These are phyloP conservation scores for Penicillium verhagenii DNA, from an alignment of 495 filamentous ascomycete species.

Conservation along the genomic window DNA sequence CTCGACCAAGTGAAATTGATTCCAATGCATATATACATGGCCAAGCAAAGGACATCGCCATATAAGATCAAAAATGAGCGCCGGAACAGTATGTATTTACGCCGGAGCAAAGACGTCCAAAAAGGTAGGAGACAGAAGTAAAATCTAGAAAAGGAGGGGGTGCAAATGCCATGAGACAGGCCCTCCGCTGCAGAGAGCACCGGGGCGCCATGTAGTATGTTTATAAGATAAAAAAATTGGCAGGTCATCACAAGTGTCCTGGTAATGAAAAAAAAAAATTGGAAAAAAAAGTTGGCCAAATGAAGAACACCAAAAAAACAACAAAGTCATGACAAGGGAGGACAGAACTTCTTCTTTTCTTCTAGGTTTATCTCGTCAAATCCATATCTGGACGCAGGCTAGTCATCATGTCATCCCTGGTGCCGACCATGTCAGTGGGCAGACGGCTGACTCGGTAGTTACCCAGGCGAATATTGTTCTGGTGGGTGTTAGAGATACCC, in stretches of 20 bases:
- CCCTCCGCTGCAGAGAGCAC: constrained; percentile 12
- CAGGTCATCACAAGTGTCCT: constrained; percentile 34
- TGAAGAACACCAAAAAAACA: constrained; percentile 21
- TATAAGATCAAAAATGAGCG: constrained; percentile 4
- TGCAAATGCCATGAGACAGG: constrained; percentile 4
- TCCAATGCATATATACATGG: constrained; percentile 7
- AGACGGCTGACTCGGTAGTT: constrained; percentile 88
- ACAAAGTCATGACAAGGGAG: constrained; percentile 32
- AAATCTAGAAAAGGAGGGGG: neutral
- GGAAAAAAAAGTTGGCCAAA: neutral
- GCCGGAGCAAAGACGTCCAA: constrained; percentile 20
- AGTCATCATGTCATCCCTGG: constrained; percentile 65
- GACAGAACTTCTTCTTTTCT: neutral
- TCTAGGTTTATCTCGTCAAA: constrained; percentile 39
- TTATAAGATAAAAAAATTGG: constrained; percentile 5
- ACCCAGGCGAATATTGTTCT: constrained; percentile 78
- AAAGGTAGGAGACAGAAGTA: constrained; percentile 16
- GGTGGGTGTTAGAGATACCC: constrained; percentile 69
- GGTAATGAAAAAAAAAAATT: constrained; percentile 1
- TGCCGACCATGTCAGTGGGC: constrained; percentile 79
- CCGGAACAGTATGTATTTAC: constrained; percentile 29
- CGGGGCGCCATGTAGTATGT: constrained; percentile 25
- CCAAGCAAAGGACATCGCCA: neutral
- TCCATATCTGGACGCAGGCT: constrained; percentile 79
- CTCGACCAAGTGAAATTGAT: neutral